Evolutionary conservation across 345 rosid genomes (phyloP), one percentile per base, ranked within the genome.

Genomic region (Turnera subulata): DNA sequence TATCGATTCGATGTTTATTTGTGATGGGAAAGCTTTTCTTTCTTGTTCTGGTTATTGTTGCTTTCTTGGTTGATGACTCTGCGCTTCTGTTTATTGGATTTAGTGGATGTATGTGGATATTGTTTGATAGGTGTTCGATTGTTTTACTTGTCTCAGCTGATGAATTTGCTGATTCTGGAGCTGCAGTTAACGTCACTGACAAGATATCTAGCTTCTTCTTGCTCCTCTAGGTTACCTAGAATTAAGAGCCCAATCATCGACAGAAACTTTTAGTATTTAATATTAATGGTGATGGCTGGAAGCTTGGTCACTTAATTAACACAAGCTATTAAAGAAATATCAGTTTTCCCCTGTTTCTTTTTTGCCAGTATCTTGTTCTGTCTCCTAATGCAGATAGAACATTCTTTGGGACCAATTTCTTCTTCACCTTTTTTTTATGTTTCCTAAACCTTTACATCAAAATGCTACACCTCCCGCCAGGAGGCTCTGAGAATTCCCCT

Each of bases 61-160:
- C 16, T 12, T 57, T 17, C n/a, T n/a, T 29, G 1, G 12, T 15
- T 17, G 8, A 19, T 19, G 16, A 6, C 16, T 16, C 16, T 42
- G 6, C n/a, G n/a, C 4, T 42, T 42, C 45, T 8, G 14, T 11
- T 42, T 16, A 11, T 42, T 10, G 12, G 4, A 42, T 42, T 13
- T 42, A 8, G n/a, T 42, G 45, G 16, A 8, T 42, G 16, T 1
- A 11, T 29, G 35, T 29, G 35, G 8, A 29, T 29, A 29, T 29
- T 29, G 35, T 29, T 50, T 18, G 49, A 38, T 60, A 39, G 22
- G 21, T 11, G 17, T 21, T 29, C 29, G 24, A 21, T 57, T 50
- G 23, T 57, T 22, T 40, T 42, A 43, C 33, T 44, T 62, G 51
- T 26, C 42, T 44, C 35, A 4, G 35, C 35, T 29, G 35, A 29